Conservation (phyloP, 108 stramenopile genomes). For the Parietichytrium sp. region DNA sequence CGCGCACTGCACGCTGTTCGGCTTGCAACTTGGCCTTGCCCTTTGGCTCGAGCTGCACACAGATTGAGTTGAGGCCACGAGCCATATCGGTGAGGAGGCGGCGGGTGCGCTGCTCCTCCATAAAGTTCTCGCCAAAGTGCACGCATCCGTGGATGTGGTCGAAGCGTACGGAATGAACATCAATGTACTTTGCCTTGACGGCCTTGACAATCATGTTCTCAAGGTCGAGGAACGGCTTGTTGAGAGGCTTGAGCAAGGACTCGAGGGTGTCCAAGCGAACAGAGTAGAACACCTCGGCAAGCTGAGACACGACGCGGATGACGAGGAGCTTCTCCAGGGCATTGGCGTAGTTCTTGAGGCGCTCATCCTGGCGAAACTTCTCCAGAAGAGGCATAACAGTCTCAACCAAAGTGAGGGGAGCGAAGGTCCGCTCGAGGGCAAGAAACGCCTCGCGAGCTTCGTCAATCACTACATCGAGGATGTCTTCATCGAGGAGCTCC, state of each 20-base stretch:
- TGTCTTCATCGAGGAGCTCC: constrained; percentile 69
- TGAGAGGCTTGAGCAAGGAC: constrained; percentile 71
- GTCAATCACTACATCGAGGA: constrained; percentile 73
- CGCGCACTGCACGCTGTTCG: constrained; percentile 72
- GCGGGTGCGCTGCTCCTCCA: constrained; percentile 64
- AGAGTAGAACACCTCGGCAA: constrained; percentile 80
- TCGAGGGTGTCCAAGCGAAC: constrained; percentile 79
- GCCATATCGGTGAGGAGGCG: constrained; percentile 70
- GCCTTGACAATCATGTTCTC: constrained; percentile 82
- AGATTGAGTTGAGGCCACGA: constrained; percentile 65
- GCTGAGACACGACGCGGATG: constrained; percentile 77
- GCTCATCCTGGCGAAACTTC: neutral
- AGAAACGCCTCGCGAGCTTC: constrained; percentile 74
- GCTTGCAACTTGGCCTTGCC: constrained; percentile 66
- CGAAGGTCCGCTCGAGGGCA: constrained; percentile 66
- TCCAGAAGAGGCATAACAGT: constrained; percentile 67
- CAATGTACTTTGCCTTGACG: constrained; percentile 60
- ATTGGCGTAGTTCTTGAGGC: constrained; percentile 21
- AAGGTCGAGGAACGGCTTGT: constrained; percentile 77
- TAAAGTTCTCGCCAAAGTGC: constrained; percentile 74
- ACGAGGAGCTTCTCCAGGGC: constrained; percentile 63
- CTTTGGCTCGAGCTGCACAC: constrained; percentile 43
- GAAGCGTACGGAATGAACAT: constrained; percentile 58
- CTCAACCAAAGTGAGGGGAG: constrained; percentile 62
- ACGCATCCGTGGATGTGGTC: constrained; percentile 83